Percentiles rank a stretch among this genome's conserved stretches.
These are phyloP conservation scores for Thelonectria discophora DNA, from an alignment of 2,329 filamentous ascomycete genomes.

Conservation along the genomic window DNA sequence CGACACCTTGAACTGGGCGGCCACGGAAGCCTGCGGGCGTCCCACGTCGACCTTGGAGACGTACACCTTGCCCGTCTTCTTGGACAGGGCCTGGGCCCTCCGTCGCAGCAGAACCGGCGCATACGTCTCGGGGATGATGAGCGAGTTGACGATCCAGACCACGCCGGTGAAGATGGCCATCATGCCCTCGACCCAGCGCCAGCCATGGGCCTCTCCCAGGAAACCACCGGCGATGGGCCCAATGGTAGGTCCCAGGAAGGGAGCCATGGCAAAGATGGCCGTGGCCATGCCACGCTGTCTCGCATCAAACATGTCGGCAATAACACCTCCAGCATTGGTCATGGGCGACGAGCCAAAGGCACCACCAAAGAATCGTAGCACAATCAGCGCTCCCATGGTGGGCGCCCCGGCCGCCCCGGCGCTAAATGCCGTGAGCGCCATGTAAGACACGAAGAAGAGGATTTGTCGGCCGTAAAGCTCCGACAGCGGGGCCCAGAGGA, in stretches of 20 bases:
- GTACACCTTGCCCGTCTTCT: slow-evolving; percentile 18
- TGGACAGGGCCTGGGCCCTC: not conserved
- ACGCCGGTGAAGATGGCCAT: slow-evolving; percentile 10
- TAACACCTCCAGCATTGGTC: slow-evolving; percentile 59
- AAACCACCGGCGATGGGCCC: slow-evolving; percentile 12
- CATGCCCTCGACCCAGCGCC: slow-evolving; percentile 19
- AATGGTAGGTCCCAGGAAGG: slow-evolving; percentile 7
- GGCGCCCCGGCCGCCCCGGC: not conserved
- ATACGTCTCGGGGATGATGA: slow-evolving; percentile 14
- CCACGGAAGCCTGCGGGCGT: not conserved
- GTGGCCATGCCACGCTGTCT: slow-evolving; percentile 63
- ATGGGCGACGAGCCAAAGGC: slow-evolving; percentile 17
- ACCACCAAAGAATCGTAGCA: slow-evolving; percentile 11
- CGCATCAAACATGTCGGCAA: slow-evolving; percentile 69
- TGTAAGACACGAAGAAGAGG: slow-evolving; percentile 8
- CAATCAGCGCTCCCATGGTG: not conserved
- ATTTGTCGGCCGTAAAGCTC: slow-evolving; percentile 15
- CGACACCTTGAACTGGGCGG: slow-evolving; percentile 1
- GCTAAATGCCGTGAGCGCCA: slow-evolving; percentile 10
- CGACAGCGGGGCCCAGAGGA: slow-evolving; percentile 10
- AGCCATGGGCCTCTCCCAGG: slow-evolving; percentile 6
- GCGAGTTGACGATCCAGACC: slow-evolving; percentile 7
- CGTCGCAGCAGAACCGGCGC: slow-evolving; percentile 10
- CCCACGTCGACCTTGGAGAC: slow-evolving; percentile 2
- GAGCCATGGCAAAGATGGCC: slow-evolving; percentile 14